Conservation (phyloP, 176 grass and related monocot species). For the Triticum aestivum region IWGSC_CS_RefSeq_v2.1 NC_057798.1:222588551-222589050, state of each 20-base stretch:
- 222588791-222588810: not conserved
- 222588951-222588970: too few relatives aligned
- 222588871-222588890: not conserved
- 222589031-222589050: too few relatives aligned
- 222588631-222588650: slow-evolving; percentile 3
- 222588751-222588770: slow-evolving; percentile 11
- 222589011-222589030: too few relatives aligned
- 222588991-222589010: too few relatives aligned
- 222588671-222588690: slow-evolving; percentile 13
- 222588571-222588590: slow-evolving; percentile 51
- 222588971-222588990: too few relatives aligned
- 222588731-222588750: not conserved
- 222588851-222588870: not conserved
- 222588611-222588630: slow-evolving; percentile 48
- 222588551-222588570: slow-evolving; percentile 10
- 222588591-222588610: slow-evolving; percentile 82
- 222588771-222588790: not conserved
- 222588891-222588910: not conserved
- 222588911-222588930: too few relatives aligned
- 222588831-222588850: not conserved
- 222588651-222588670: not conserved
- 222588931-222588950: too few relatives aligned
- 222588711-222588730: not conserved
- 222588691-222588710: slow-evolving; percentile 17
- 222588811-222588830: slow-evolving; percentile 11